Base-by-base conservation (phyloP, 2,329 filamentous ascomycete species). In the Apiospora saccharicola region DNA sequence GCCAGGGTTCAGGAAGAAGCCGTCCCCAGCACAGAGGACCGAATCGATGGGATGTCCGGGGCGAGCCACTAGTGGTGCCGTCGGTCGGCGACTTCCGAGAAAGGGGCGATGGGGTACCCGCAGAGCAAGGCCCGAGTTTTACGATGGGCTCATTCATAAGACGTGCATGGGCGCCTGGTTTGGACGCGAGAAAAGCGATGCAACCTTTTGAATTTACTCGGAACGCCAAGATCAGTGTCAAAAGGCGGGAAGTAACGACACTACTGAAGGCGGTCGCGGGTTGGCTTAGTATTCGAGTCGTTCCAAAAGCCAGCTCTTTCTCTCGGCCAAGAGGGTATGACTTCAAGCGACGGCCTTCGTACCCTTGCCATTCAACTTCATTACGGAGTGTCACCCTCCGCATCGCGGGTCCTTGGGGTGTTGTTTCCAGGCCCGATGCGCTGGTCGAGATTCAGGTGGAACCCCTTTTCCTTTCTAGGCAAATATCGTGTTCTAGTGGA, bases 211-310 rank as follows among this genome's bases (percentile, higher is more conserved):
- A 41, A 34, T 64, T 41, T 64, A n/a, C 34, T 64, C 34, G 57
- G 34, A 37, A 64, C 57, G 34, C 57, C 57, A 64, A 64, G 57
- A 19, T 14, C 57, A 37, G 34, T 64, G 34, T 64, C 57, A 64
- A 41, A 1, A 12, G 19, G 26, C 51, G 51, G 51, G 16, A 57
- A 57, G 51, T 61, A 12, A 37, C 53, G 30, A 19, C 34, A n/a
- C 53, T 61, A 22, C 30, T 37, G 30, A 30, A 37, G 30, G 30
- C 53, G 22, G 6, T 37, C 14, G 30, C 53, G 26, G 53, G 19
- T 49, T 2, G 30, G 7, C 30, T n/a, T n/a, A n/a, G n/a, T n/a
- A n/a, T n/a, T n/a, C n/a, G n/a, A n/a, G n/a, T n/a, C n/a, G n/a
- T n/a, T n/a, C n/a, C n/a, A n/a, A n/a, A n/a, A n/a, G 2, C 26